Evolutionary conservation across 2,329 filamentous ascomycete genomes (phyloP), one percentile per base, ranked within the genome.

Genomic region (Colletotrichum endophyticum): DNA sequence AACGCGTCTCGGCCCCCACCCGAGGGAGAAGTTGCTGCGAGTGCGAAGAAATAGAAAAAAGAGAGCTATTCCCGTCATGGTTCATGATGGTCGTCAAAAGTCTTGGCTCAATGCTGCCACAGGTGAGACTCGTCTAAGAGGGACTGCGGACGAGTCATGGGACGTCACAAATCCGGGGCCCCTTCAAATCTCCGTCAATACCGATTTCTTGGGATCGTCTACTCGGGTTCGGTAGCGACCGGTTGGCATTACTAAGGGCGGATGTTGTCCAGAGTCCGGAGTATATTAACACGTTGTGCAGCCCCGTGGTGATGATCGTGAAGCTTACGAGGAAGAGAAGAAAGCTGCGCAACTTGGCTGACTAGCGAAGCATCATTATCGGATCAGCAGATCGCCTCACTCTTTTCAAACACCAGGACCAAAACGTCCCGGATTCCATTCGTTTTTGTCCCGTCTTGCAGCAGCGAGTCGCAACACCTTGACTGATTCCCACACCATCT

Each of bases 221-320:
- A 62, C 30, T 70, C 27, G 68, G 49, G 16, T 27, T 49, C 27
- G 28, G 13, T 44, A 44, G 16, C 22, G 28, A 30, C 34, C 30
- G n/a, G 39, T 39, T 11, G 63, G n/a, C 22, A 44, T 69, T 53
- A 39, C 13, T 61, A 57, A 44, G 32, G 32, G 22, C 36, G n/a
- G 15, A 28, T 28, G 36, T 28, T 49, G 39, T 49, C 19, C 39
- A 49, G 39, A 49, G 57, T 30, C 25, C 6, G n/a, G 25, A 39
- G 34, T 72, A 75, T 75, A 70, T 70, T 70, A 66, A 66, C 67
- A 72, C 15, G 68, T 71, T 66, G 44, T 49, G 61, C 12, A 71
- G 61, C 61, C 67, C 61, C 68, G 25, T 22, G 49, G n/a, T 53
- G 4, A 8, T 28, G n/a, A 34, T 9, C 7, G 13, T 12, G 56